phyloP scores from a whole-genome alignment of 176 grass and related monocot genomes.

The Puya raimondii region DNA sequence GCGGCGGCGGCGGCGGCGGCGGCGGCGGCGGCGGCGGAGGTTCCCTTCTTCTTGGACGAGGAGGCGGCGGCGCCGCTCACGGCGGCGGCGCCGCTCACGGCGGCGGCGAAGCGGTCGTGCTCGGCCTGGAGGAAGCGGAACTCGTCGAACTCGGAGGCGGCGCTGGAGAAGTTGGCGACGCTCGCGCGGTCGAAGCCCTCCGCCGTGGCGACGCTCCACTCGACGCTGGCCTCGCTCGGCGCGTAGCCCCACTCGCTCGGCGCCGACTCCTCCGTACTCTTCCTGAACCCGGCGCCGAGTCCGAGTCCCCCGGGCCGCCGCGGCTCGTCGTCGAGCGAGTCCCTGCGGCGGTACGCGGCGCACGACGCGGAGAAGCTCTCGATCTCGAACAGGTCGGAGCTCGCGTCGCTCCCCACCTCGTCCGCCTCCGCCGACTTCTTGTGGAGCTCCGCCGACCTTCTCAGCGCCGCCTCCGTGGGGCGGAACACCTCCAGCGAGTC shows the following conservation, averaged over 20 bases:
- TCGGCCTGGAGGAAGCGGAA: conserved; percentile 25
- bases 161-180: conserved; percentile 61
- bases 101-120: conserved; percentile 33
- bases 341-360: conserved; percentile 31
- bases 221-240: conserved; percentile 71
- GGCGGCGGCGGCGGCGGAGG: conserved; percentile 6
- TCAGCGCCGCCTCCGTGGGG: conserved; percentile 26
- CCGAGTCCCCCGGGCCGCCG: background rate
- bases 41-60: conserved; percentile 6
- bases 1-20: background rate
- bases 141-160: conserved; percentile 48
- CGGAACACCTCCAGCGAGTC: conserved; percentile 63
- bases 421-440: background rate
- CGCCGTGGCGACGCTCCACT: conserved; percentile 62
- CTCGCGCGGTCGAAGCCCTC: conserved; percentile 45
- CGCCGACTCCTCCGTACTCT: conserved; percentile 19
- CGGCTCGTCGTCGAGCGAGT: conserved; percentile 32
- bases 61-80: background rate
- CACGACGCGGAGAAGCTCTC: conserved; percentile 50
- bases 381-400: conserved; percentile 75
- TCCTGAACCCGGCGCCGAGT: background rate
- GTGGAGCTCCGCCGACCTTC: background rate
- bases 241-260: conserved; percentile 61
- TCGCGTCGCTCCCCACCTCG: conserved; percentile 53
- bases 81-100: conserved; percentile 29